Conservation (phyloP, 208 protist species). For the Blastocrithidia nonstop region DNA sequence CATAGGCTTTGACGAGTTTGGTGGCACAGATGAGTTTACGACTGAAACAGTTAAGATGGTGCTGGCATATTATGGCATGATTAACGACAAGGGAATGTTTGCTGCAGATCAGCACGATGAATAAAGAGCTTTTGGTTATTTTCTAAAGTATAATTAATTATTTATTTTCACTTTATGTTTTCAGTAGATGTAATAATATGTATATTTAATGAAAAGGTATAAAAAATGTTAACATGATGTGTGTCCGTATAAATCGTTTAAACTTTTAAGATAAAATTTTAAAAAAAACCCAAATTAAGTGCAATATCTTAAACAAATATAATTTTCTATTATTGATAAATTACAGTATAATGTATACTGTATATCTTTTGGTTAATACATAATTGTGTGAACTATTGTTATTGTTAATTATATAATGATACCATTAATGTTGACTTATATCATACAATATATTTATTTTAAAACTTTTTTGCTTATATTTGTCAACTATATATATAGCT, state of each 20-base stretch:
- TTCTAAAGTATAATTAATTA: too few species aligned
- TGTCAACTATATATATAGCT: not conserved
- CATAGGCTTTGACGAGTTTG: constrained; percentile 90
- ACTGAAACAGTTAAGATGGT: constrained; percentile 52
- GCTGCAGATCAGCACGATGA: constrained; percentile 62
- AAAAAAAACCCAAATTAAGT: not conserved
- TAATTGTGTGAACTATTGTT: too few species aligned
- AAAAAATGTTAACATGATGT: not conserved
- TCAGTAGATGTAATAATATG: not conserved
- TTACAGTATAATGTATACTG: too few species aligned
- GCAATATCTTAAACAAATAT: too few species aligned
- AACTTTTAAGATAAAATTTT: not conserved
- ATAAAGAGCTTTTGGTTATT: too few species aligned
- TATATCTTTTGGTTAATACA: too few species aligned
- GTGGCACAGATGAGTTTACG: constrained; percentile 76
- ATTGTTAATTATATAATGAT: too few species aligned
- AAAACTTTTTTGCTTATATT: not conserved
- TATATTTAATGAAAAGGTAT: not conserved
- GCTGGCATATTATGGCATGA: constrained; percentile 62
- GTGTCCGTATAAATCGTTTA: not conserved
- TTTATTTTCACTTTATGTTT: constrained; percentile 1
- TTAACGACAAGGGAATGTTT: constrained; percentile 85
- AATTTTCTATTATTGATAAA: too few species aligned
- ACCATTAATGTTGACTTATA: not conserved
- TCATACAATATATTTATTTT: not conserved